Base-by-base conservation (phyloP, 169 alveolate genomes). In the Theileria equi region DNA sequence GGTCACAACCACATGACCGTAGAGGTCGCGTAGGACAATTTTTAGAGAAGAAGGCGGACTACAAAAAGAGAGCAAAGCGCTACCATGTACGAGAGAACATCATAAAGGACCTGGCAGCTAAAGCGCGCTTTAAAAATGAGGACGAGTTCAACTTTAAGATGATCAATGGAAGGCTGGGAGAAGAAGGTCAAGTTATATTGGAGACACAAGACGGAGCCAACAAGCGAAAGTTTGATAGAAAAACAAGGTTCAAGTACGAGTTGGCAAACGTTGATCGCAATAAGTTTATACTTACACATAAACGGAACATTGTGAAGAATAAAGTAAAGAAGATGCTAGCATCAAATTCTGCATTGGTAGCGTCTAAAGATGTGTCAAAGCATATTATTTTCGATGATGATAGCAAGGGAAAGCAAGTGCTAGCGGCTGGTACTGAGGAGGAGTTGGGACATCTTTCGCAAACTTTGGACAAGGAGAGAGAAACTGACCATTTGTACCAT, bases 11-110 rank as follows among this genome's bases (percentile, higher is more conserved):
- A 28, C 40, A 45, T 23, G 65, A 26, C 34, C 68, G 84, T 21
- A 62, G 59, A 1, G 43, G 28, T 43, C 44, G 31, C 6, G 79
- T 74, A 2, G 84, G 84, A 0, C 62, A 13, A 26, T 72, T 35
- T 36, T 58, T 74, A 35, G 84, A 74, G 80, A 74, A 74, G 84
- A 63, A 74, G 63, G 32, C 54, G 23, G 84, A 74, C 49, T 74
- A 74, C 73, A 74, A 74, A 66, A 54, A 28, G 34, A 69, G 84
- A 21, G 66, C 81, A 31, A 80, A 74, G 34, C 59, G 80, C 25
- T 74, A 38, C 65, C 84, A 74, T 53, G 58, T 65, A 7, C 5
- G 59, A 34, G 84, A 74, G 31, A 52, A 64, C 6, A 52, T 52
- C 6, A 74, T 74, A 11, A 21, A 44, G 5, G 80, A 65, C 36